Percentiles rank a stretch among this genome's conserved stretches.
phyloP scores from a whole-genome alignment of 345 rosid species.

The Tarenaya hassleriana region DNA sequence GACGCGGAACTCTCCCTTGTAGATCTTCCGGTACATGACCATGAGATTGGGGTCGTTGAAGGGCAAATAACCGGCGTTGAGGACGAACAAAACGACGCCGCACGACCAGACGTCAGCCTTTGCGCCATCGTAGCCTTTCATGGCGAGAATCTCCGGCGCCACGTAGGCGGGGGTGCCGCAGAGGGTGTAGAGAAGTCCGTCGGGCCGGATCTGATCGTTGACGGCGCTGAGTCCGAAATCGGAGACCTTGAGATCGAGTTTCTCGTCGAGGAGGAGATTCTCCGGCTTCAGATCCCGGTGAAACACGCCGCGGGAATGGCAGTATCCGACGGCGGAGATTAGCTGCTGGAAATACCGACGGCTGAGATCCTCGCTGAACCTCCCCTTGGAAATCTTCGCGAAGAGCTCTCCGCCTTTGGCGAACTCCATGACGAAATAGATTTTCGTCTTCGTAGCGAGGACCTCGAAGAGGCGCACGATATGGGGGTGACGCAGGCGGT shows the following conservation, averaged over 20 bases:
- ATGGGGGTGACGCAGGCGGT: slow-evolving; percentile 55
- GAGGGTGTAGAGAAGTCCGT: slow-evolving; percentile 73
- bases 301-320: slow-evolving; percentile 81
- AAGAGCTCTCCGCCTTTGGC: slow-evolving; percentile 92
- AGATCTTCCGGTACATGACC: slow-evolving; percentile 81
- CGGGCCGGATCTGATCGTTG: slow-evolving; percentile 52
- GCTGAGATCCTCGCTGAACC: slow-evolving; percentile 85
- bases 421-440: slow-evolving; percentile 82
- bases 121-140: slow-evolving; percentile 91
- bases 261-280: slow-evolving; percentile 83
- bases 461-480: slow-evolving; percentile 68
- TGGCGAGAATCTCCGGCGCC: slow-evolving; percentile 82
- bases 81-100: slow-evolving; percentile 67
- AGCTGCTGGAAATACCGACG: slow-evolving; percentile 86
- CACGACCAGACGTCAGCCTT: slow-evolving; percentile 89
- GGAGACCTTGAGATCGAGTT: slow-evolving; percentile 58
- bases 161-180: slow-evolving; percentile 97
- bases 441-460: slow-evolving; percentile 65
- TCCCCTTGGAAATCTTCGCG: slow-evolving; percentile 54
- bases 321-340: slow-evolving; percentile 65
- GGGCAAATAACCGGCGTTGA: slow-evolving; percentile 77
- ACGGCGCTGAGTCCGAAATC: slow-evolving; percentile 94
- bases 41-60: slow-evolving; percentile 75
- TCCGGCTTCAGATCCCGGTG: slow-evolving; percentile 92
- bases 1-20: slow-evolving; percentile 67